phyloP scores from a whole-genome alignment of 768 basidiomycete species.

The Collybiopsis luxurians region DNA sequence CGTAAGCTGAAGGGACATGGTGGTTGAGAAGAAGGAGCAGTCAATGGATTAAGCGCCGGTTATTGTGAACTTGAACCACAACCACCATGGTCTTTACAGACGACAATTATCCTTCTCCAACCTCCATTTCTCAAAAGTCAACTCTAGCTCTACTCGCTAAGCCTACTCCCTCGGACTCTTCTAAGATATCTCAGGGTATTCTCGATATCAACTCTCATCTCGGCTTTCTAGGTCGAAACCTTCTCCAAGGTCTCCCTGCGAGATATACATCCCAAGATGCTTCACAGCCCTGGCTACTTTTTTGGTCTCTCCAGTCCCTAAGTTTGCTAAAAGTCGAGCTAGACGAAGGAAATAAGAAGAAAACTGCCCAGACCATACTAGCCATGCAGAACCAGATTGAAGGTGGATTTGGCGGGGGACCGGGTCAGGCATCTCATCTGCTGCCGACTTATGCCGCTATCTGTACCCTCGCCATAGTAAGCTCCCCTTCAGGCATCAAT shows the following conservation, averaged over 20 bases:
- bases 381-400: constrained; percentile 72
- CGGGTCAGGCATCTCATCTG: constrained; percentile 84
- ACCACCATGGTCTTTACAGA: constrained; percentile 11
- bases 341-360: constrained; percentile 78
- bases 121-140: constrained; percentile 58
- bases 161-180: constrained; percentile 39
- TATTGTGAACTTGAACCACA: neutral
- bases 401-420: constrained; percentile 93
- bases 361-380: constrained; percentile 78
- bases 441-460: constrained; percentile 89
- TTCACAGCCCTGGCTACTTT: constrained; percentile 92
- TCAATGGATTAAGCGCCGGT: no score
- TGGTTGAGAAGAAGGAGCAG: neutral
- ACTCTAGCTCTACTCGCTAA: constrained; percentile 65
- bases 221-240: constrained; percentile 68
- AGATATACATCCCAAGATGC: constrained; percentile 87
- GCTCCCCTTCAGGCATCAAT: constrained; percentile 67
- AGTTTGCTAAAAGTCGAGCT: constrained; percentile 74
- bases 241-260: constrained; percentile 77
- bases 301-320: constrained; percentile 89
- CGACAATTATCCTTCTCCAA: constrained; percentile 62
- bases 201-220: constrained; percentile 69
- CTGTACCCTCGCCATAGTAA: constrained; percentile 80
- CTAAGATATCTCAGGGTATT: constrained; percentile 4
- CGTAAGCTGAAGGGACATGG: constrained; percentile 78